Conservation (phyloP, 129 eudicot genomes). For the carrot (Daucus carota) region DH1_v3.0 NC_030388.2:25209001-25209500, state of each 20-base stretch:
- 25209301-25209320: no score
- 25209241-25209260: not conserved
- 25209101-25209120: conserved; percentile 20
- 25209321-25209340: no score
- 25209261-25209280: not conserved
- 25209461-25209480: no score
- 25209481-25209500: no score
- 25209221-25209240: not conserved
- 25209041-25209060: conserved; percentile 4
- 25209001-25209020: conserved; percentile 13
- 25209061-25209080: conserved; percentile 24
- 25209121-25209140: conserved; percentile 42
- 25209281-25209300: no score
- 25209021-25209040: conserved; percentile 23
- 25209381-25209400: no score
- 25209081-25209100: conserved; percentile 22
- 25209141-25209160: conserved; percentile 44
- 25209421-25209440: no score
- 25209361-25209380: no score
- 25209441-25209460: no score
- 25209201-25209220: not conserved
- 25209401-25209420: no score
- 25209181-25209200: conserved; percentile 1
- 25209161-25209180: not conserved
- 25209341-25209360: no score